Base-by-base conservation (phyloP, 352 stramenopile species). In the Globisporangium cystogenes region DNA sequence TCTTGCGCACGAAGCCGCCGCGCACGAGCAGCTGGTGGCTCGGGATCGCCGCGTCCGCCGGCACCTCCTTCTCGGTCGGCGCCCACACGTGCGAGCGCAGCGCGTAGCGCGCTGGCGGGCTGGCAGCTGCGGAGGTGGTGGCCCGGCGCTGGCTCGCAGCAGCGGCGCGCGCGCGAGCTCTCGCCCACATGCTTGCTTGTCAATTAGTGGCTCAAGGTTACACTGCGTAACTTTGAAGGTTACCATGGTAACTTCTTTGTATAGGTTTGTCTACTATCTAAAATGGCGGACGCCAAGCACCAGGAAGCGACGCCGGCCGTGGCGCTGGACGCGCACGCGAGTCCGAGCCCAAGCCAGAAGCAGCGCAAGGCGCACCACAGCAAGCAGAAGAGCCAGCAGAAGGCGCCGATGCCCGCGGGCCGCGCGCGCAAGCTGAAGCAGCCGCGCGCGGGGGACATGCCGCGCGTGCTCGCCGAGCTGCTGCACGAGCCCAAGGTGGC, bases 1-100 rank as follows among this genome's bases (percentile, higher is more conserved):
- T 76, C 64, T 96, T 94, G 67, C 86, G 83, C 57, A 96, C 76
- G 60, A 92, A 95, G 42, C 87, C 87, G 52, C 75, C 85, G 43
- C 85, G 86, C 23, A 93, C 58, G 20, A 96, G 70, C 39, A 96
- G 62, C 55, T 93, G 76, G 62, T 96, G 85, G 53, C 85, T 95
- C 39, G 79, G 76, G 29, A 87, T 83, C 21, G 82, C 82, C 15
- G 86, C 86, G 42, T 95, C 82, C 24, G 77, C 75, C 14, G 86
- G 86, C 21, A 79, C 69, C 50, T 90, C 65, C 39, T 86, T 87
- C 67, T 89, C 76, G 0, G 83, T 94, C 37, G 83, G 83, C 31
- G 79, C 78, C 78, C 78, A 92, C 29, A 90, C 36, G 18, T 69
- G 45, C 7, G 78, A 87, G 7, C 78, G 64, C 52, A 78, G 65